Percentiles rank a stretch among this genome's conserved stretches.
These are phyloP conservation scores for Isatis tinctoria DNA, from an alignment of 345 rosid species.

Conservation along the genomic window DNA sequence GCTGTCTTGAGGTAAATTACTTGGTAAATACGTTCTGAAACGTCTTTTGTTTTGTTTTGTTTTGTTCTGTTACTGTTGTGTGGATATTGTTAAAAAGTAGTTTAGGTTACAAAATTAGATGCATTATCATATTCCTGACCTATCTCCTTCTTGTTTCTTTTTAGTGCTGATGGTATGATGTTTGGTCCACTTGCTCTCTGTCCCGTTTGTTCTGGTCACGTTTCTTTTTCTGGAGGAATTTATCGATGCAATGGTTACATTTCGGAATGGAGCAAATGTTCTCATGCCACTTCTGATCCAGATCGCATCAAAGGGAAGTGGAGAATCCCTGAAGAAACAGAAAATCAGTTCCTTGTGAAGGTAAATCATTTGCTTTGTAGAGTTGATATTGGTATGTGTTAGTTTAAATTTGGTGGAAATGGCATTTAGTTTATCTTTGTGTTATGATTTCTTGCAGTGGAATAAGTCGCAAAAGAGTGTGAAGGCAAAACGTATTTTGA, in stretches of 20 bases:
- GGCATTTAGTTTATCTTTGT: background rate
- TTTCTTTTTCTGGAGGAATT: constrained; percentile 71
- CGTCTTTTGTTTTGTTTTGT: background rate
- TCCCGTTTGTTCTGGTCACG: constrained; percentile 66
- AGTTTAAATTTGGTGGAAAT: background rate
- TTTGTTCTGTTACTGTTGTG: too few species aligned
- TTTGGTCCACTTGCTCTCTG: constrained; percentile 81
- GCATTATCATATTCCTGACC: background rate
- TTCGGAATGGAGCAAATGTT: constrained; percentile 94
- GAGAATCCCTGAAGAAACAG: constrained; percentile 72
- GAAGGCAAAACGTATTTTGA: constrained; percentile 67
- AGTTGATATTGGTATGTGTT: background rate
- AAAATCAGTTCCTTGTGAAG: constrained; percentile 65
- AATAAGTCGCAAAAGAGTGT: constrained; percentile 65
- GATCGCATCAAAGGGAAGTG: constrained; percentile 70
- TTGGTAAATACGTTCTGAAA: background rate
- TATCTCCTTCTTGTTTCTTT: constrained; percentile 20
- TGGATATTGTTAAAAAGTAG: background rate
- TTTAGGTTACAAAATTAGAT: background rate
- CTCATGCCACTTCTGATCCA: constrained; percentile 70
- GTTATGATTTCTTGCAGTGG: constrained; percentile 60
- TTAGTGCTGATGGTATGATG: constrained; percentile 94
- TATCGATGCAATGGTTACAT: constrained; percentile 70
- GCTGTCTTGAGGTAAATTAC: background rate
- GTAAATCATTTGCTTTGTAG: constrained; percentile 30